Percentiles rank a stretch among this genome's conserved stretches.
Conservation (phyloP, 257 asterid species). For the Solanum lycopersicoides region DNA sequence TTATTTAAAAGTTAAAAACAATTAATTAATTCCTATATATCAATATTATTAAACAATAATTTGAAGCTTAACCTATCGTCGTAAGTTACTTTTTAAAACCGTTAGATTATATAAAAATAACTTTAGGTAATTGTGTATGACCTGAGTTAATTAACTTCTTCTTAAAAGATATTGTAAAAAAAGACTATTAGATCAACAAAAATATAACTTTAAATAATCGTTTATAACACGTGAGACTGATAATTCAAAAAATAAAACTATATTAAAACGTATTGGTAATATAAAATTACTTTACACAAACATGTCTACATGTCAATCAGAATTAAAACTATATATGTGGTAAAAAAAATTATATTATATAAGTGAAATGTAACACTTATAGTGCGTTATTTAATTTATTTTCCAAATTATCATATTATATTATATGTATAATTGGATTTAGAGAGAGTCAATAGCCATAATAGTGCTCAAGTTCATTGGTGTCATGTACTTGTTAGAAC, state of each 20-base stretch:
- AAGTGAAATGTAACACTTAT: too few species aligned
- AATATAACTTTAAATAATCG: not conserved
- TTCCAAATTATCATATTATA: too few species aligned
- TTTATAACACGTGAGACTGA: not conserved
- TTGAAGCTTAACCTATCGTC: not conserved
- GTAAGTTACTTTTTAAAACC: not conserved
- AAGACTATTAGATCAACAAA: not conserved
- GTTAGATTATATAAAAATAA: not conserved
- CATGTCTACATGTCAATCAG: too few species aligned
- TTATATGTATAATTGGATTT: not conserved
- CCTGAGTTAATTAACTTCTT: not conserved
- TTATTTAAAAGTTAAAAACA: not conserved
- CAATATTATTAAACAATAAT: not conserved
- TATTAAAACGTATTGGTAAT: not conserved
- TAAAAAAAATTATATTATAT: too few species aligned
- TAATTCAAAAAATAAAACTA: not conserved
- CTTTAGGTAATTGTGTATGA: not conserved
- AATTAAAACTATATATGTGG: too few species aligned
- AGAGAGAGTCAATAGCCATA: slow-evolving; percentile 18
- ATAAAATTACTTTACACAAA: not conserved
- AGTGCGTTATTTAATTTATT: too few species aligned
- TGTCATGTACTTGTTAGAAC: slow-evolving; percentile 20
- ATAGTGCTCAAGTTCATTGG: slow-evolving; percentile 48
- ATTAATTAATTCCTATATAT: not conserved
- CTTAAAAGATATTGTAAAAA: not conserved